Conservation (phyloP, 805 yeast species). For the Candida tammaniensis region DNA sequence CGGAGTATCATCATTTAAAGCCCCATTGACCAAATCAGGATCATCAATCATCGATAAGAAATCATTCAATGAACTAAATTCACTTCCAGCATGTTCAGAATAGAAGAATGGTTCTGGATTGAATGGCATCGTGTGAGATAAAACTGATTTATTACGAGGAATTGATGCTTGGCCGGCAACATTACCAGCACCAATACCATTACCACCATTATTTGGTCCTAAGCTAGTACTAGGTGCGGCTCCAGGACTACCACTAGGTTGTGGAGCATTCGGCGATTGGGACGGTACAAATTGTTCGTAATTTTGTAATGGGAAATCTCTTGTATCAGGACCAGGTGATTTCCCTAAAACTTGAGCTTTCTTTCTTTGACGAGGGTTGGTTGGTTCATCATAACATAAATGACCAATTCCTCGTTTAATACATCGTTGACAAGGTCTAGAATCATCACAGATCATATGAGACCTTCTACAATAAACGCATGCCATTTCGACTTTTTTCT, state of each 20-base stretch:
- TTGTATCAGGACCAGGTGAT: no score
- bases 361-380: conserved; percentile 39
- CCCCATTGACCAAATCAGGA: conserved; percentile 59
- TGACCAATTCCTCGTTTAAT: conserved; percentile 85
- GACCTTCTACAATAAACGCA: conserved; percentile 91
- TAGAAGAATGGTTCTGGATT: conserved; percentile 75
- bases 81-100: conserved; percentile 91
- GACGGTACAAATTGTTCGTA: no score
- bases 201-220: no score
- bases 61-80: conserved; percentile 85
- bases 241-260: no score
- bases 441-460: conserved; percentile 89
- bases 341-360: conserved; percentile 33
- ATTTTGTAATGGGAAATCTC: no score
- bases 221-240: no score
- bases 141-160: conserved; percentile 27
- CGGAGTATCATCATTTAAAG: conserved; percentile 26
- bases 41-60: conserved; percentile 89
- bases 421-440: conserved; percentile 77
- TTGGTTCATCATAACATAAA: conserved; percentile 74
- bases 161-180: no score
- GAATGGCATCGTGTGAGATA: conserved; percentile 41
- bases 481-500: conserved; percentile 60
- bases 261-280: no score
- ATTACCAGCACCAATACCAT: no score